Evolutionary conservation across 805 yeast species (phyloP), one percentile per base, ranked within the genome.

Genomic region (Kregervanrija delftensis): DNA sequence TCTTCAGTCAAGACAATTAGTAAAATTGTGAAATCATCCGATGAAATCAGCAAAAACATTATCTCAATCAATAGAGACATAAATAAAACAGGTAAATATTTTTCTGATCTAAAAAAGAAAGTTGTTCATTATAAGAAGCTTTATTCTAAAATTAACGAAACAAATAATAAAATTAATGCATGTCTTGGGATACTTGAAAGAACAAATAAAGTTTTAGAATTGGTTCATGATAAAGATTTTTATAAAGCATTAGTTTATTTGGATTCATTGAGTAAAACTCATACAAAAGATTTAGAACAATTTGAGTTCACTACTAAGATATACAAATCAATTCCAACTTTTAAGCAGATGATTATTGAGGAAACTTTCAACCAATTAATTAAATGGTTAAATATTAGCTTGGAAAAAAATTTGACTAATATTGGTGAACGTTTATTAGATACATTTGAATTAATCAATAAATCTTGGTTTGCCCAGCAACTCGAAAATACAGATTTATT

Each of bases 181-280:
- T 84, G 95, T 52, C 69, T 90, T 17, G 88, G 84, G 51, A 90
- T 90, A 9, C 71, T 91, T 44, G 96, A 90, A 57, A 74, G 85
- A 53, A 85, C 95, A 12, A 90, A 89, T 64, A 85, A 81, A 56
- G 86, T 89, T 40, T 87, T 88, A 58, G 90, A 86, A 35, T 68
- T 90, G 57, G 83, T 88, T 49, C 76, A 80, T 43, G 79, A 78
- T 47, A 79, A 80, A 54, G 81, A 82, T 53, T 86, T 86, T 54
- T 90, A 87, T 60, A 85, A 85, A 48, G 97, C 97, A 0, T 75
- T 93, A 54, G 87, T 88, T 61, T 77, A 84, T 52, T 67, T 89
- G 42, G 90, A 88, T 48, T 88, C 82, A 55, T 68, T 91, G 49
- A 79, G 81, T 35, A 76, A 74, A 45, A 70, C 83, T 36, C 86